phyloP scores from a whole-genome alignment of 2,329 filamentous ascomycete genomes.

The Venturia oleaginea region DNA sequence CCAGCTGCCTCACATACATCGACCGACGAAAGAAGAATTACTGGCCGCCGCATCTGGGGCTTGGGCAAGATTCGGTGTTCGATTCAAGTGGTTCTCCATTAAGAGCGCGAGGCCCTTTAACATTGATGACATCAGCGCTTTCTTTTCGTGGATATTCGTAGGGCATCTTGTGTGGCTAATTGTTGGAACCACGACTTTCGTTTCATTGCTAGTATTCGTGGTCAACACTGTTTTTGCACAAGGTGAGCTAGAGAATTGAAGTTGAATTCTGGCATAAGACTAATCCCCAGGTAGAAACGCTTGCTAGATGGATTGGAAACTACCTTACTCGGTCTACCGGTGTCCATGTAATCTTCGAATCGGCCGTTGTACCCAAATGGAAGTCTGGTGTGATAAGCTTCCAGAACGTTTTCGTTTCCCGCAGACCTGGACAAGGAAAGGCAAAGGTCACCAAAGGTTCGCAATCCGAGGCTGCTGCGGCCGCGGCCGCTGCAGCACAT shows the following conservation, averaged over 20 bases:
- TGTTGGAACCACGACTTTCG: slow-evolving; percentile 95
- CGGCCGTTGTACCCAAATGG: slow-evolving; percentile 95
- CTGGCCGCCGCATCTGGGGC: slow-evolving; percentile 87
- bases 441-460: slow-evolving; percentile 90
- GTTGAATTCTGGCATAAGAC: slow-evolving; percentile 19
- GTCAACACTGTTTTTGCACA: slow-evolving; percentile 97
- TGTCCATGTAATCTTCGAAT: slow-evolving; percentile 91
- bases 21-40: slow-evolving; percentile 88
- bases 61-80: slow-evolving; percentile 78
- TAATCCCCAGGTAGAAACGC: slow-evolving; percentile 54
- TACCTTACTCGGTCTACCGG: slow-evolving; percentile 92
- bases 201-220: slow-evolving; percentile 79
- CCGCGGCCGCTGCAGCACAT: slow-evolving; percentile 63
- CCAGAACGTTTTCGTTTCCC: slow-evolving; percentile 90
- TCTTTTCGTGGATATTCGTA: slow-evolving; percentile 89
- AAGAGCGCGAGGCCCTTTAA: slow-evolving; percentile 91
- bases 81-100: slow-evolving; percentile 98
- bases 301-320: slow-evolving; percentile 89
- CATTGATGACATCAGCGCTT: slow-evolving; percentile 89
- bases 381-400: slow-evolving; percentile 91
- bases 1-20: slow-evolving; percentile 55
- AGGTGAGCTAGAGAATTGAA: slow-evolving; percentile 41
- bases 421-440: slow-evolving; percentile 71
- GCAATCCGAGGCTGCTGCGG: slow-evolving; percentile 71
- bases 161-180: slow-evolving; percentile 93